Conservation (phyloP, 108 stramenopile genomes). For the Fistulifera solaris region DNA sequence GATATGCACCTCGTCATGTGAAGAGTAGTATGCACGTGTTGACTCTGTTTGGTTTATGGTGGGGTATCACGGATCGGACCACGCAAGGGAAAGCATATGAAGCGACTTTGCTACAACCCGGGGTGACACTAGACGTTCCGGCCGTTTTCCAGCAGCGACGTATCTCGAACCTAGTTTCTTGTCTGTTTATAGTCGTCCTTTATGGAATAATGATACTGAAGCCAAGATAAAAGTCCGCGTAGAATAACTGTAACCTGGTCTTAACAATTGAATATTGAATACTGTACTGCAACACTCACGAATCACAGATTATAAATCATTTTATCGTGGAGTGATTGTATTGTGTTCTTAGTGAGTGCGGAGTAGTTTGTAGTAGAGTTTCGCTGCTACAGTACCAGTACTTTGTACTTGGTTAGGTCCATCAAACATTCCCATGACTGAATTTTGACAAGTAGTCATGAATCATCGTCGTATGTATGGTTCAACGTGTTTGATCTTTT, state of each 20-base stretch:
- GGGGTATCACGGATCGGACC: slow-evolving; percentile 21
- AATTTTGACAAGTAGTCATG: too few species aligned
- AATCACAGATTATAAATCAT: too few species aligned
- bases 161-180: slow-evolving; percentile 21
- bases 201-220: slow-evolving; percentile 26
- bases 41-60: slow-evolving; percentile 24
- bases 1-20: slow-evolving; percentile 16
- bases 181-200: slow-evolving; percentile 16
- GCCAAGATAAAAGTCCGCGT: slow-evolving; percentile 2
- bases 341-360: too few species aligned
- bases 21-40: slow-evolving; percentile 12
- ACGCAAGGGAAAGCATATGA: slow-evolving; percentile 8
- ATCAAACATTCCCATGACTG: too few species aligned
- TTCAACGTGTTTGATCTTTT: too few species aligned
- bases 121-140: slow-evolving; percentile 1
- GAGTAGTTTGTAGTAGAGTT: too few species aligned
- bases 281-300: too few species aligned
- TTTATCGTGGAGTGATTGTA: too few species aligned
- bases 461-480: too few species aligned
- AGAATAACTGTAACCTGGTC: neutral
- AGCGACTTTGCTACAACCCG: neutral
- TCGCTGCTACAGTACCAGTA: too few species aligned
- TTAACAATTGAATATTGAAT: too few species aligned
- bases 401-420: too few species aligned
- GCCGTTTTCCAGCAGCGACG: slow-evolving; percentile 8